Percentiles rank a stretch among this genome's conserved stretches.
These are phyloP conservation scores for Lactarius sanguifluus DNA, from an alignment of 768 basidiomycete species.

Conservation along the genomic window DNA sequence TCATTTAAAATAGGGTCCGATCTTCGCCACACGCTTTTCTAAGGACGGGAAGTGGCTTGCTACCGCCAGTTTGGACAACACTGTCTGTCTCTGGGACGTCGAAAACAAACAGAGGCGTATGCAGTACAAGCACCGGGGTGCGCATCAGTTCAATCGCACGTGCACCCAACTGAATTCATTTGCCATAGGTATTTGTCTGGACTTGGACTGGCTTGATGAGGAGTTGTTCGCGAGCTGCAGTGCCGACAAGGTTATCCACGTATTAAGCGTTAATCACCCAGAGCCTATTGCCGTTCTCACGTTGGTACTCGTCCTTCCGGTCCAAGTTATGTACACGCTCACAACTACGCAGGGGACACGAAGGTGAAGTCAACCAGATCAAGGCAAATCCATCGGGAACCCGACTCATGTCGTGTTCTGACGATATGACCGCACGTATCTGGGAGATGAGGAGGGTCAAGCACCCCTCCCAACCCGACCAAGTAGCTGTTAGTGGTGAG, in stretches of 20 bases:
- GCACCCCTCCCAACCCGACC: conserved; percentile 32
- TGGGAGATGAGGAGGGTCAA: conserved; percentile 62
- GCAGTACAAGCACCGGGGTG: conserved; percentile 72
- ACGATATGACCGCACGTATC: conserved; percentile 74
- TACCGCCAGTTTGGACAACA: conserved; percentile 76
- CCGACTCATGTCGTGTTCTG: conserved; percentile 76
- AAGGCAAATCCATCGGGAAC: conserved; percentile 66
- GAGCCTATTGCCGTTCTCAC: conserved; percentile 60
- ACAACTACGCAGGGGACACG: conserved; percentile 56
- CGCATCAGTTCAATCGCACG: conserved; percentile 20
- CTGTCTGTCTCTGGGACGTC: conserved; percentile 78
- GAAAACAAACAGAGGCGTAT: conserved; percentile 55
- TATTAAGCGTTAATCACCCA: conserved; percentile 54
- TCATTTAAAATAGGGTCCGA: conserved; percentile 56
- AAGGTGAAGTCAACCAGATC: conserved; percentile 75
- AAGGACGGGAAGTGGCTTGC: conserved; percentile 68
- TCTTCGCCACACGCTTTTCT: conserved; percentile 79
- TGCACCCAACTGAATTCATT: not conserved
- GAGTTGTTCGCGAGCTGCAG: conserved; percentile 71
- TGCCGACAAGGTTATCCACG: conserved; percentile 61
- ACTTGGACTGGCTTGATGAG: conserved; percentile 77
- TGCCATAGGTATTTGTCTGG: conserved; percentile 67
- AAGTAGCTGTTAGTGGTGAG: conserved; percentile 34
- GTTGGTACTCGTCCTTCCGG: conserved; percentile 42
- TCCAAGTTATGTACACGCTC: not conserved